Evolutionary conservation across 2,329 filamentous ascomycete genomes (phyloP), one percentile per base, ranked within the genome.

Genomic region (Talaromyces sp.): DNA sequence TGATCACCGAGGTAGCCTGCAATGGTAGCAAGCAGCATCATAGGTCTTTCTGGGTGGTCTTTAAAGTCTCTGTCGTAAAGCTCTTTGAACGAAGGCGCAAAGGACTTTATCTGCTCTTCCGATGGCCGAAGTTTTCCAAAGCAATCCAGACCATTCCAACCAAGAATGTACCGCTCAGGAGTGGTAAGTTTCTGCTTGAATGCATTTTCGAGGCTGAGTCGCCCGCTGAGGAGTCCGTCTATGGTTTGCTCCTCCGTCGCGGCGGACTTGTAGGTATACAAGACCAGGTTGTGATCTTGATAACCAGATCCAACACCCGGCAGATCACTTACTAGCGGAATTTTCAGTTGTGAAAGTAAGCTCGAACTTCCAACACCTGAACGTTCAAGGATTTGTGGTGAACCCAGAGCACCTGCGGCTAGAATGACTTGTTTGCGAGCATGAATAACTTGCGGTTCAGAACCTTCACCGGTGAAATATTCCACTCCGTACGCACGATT

Each of bases 401-500:
- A 59, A 16, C 62, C 62, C 22, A 33, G 19, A 24, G 62, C 62
- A 14, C 62, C 62, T 27, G 52, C 45, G 8, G 62, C 57, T 9
- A 63, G 24, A 11, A 64, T 59, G 3, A 64, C 62, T 27, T 59
- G 54, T 41, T 59, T 64, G 9, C 43, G 58, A n/a, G 62, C 62
- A 22, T 52, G 33, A 33, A 52, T 37, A 50, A 27, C 39, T 16
- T 43, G 33, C 22, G 33, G 27, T 19, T 58, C 14, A 41, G 37
- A 52, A 24, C 16, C 10, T 24, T 45, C 11, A 9, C 57, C 39
- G 10, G 24, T n/a, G 3, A 33, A 31, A 56, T 39, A 64, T 43
- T 64, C 62, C 24, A 59, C 54, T 33, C 62, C 54, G 13, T 41
- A 14, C 19, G 62, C 62, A 41, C 41, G 45, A 33, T 45, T 56